A percentile compares a stretch with the other conserved stretches of the same genome.
phyloP scores from a whole-genome alignment of 257 asterid species.

The Verbascum thapsus region DNA sequence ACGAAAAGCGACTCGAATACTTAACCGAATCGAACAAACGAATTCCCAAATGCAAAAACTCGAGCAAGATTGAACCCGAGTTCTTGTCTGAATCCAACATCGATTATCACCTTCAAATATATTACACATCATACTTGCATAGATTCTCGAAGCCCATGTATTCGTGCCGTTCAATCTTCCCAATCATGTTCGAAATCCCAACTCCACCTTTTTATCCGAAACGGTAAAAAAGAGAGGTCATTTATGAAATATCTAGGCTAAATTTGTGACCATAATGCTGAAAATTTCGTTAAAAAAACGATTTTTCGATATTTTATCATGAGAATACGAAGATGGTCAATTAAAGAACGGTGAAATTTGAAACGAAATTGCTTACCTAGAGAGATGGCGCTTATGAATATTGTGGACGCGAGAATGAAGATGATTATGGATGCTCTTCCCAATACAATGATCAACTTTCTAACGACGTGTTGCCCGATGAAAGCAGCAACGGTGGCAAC shows the following conservation, averaged over 20 bases:
- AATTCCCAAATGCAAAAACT: not conserved
- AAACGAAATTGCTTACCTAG: constrained; percentile 84
- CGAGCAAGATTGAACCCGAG: constrained; percentile 7
- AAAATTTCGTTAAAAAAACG: too few species aligned
- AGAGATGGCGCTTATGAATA: constrained; percentile 88
- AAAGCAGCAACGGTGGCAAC: constrained; percentile 85
- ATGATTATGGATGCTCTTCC: constrained; percentile 95
- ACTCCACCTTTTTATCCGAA: constrained; percentile 74
- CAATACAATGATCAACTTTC: constrained; percentile 60
- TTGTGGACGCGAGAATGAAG: constrained; percentile 85
- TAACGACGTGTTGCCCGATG: constrained; percentile 78
- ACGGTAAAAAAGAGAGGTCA: not conserved
- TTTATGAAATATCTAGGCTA: too few species aligned
- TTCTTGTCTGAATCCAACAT: not conserved
- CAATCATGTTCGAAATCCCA: constrained; percentile 85
- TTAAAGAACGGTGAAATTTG: too few species aligned
- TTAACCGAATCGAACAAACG: constrained; percentile 18
- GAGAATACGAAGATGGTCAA: too few species aligned
- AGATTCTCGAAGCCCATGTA: constrained; percentile 95
- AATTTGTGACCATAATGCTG: too few species aligned
- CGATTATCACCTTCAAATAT: not conserved
- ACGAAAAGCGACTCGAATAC: constrained; percentile 9
- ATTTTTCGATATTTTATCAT: too few species aligned
- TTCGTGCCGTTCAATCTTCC: constrained; percentile 67
- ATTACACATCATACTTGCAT: constrained; percentile 67